Percentiles rank a stretch among this genome's conserved stretches.
These are phyloP conservation scores for Rutstroemia sydowiana DNA, from an alignment of 2,329 filamentous ascomycete genomes.

Conservation along the genomic window DNA sequence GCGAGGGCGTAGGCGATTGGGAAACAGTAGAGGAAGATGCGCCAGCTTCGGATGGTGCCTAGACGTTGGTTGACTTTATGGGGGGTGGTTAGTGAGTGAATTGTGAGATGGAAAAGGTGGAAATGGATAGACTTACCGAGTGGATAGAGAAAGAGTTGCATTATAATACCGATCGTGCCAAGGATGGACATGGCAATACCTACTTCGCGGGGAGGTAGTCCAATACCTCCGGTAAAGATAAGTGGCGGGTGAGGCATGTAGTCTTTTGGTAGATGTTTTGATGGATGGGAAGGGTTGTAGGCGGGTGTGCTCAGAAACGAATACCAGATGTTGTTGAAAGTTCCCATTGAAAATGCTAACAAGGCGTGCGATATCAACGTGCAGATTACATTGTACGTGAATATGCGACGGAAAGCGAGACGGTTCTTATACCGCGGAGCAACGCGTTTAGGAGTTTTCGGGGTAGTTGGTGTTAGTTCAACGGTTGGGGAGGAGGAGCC, in stretches of 20 bases:
- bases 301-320: slow-evolving; percentile 55
- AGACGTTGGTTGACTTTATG: slow-evolving; percentile 60
- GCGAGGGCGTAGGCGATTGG: slow-evolving; percentile 62
- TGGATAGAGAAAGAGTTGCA: slow-evolving; percentile 69
- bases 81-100: too few species aligned
- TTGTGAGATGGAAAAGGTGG: too few species aligned
- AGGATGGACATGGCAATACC: slow-evolving; percentile 74
- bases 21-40: slow-evolving; percentile 61
- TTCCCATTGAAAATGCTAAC: slow-evolving; percentile 52
- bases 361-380: slow-evolving; percentile 43
- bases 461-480: slow-evolving; percentile 6
- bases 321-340: slow-evolving; percentile 54
- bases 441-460: slow-evolving; percentile 21
- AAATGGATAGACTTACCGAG: too few species aligned
- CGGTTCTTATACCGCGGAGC: slow-evolving; percentile 25
- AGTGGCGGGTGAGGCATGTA: slow-evolving; percentile 31
- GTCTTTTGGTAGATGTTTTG: slow-evolving; percentile 38
- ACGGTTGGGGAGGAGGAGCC: slow-evolving; percentile 1
- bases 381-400: slow-evolving; percentile 38
- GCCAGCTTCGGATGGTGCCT: slow-evolving; percentile 62
- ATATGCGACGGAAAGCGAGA: slow-evolving; percentile 41
- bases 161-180: slow-evolving; percentile 64
- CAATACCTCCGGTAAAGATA: slow-evolving; percentile 61
- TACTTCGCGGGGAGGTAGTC: slow-evolving; percentile 62
- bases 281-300: slow-evolving; percentile 30